Evolutionary conservation across 1,284 basidiomycete genomes (phyloP), one percentile per base, ranked within the genome.

Genomic region (Cutaneotrichosporon sp.): DNA sequence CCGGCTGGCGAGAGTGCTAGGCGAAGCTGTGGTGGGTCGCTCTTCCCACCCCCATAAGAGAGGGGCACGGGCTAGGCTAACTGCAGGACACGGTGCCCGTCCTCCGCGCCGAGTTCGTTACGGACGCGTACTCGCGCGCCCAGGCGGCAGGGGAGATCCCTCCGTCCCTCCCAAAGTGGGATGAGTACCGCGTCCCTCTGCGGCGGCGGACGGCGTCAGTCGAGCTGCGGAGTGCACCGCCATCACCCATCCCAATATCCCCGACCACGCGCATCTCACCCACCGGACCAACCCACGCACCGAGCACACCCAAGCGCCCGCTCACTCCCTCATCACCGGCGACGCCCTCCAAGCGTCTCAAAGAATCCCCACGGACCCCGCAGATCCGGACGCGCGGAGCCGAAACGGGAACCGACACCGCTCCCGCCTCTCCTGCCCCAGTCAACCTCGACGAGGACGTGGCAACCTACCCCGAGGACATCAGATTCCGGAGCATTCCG

Each of bases 401-500:
- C 46, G 34, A 13, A 25, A 31, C 54, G 20, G 54, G 58, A 22
- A 45, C 52, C 50, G 47, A 34, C 22, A 45, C 22, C 34, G 14
- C 13, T 24, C 33, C 33, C 33, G 34, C 20, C 16, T 6, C n/a
- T 3, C 29, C 31, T 13, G 18, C 31, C n/a, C 13, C 38, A n/a
- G 34, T 20, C 6, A 33, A 36, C 14, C 34, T 36, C 33, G 34
- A 36, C 11, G 20, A 33, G 14, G 77, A 78, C 56, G 63, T 79
- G 34, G 51, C 57, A 45, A 69, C 68, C 1, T 71, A 69, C 22
- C 62, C 66, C 1, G 65, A 59, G 3, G 72, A 75, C 56, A 65
- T 76, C 9, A 53, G 53, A 11, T 64, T 80, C 1, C 57, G 64
- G 47, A 70, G 72, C 49, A 77, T 79, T 10, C 77, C 76, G 5